These are phyloP conservation scores for Phaeosphaeria sp. DNA, from an alignment of 2,329 filamentous ascomycete species.

Conservation along the genomic window DNA sequence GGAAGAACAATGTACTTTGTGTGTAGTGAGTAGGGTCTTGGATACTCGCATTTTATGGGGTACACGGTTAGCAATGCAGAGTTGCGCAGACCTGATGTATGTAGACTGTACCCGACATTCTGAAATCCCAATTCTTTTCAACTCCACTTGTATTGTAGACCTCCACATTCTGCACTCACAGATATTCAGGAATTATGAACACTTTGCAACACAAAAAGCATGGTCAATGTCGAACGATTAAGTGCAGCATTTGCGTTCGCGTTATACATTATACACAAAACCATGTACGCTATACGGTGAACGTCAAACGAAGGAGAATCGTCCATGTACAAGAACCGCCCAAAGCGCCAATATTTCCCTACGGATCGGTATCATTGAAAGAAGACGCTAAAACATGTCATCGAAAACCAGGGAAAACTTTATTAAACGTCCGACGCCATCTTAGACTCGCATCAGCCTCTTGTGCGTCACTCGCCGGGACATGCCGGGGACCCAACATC, in stretches of 20 bases:
- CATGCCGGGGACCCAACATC: conserved; percentile 48
- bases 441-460: conserved; percentile 25
- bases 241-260: not conserved
- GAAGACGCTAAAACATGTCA: conserved; percentile 4
- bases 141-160: too few species aligned
- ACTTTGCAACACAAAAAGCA: too few species aligned
- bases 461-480: conserved; percentile 29
- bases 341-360: not conserved
- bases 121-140: too few species aligned
- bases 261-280: not conserved
- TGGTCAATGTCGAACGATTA: not conserved
- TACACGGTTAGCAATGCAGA: too few species aligned
- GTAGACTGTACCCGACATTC: too few species aligned
- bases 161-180: too few species aligned
- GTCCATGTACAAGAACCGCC: not conserved
- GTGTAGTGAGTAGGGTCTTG: too few species aligned
- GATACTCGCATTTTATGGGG: too few species aligned
- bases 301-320: not conserved
- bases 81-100: too few species aligned
- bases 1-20: too few species aligned
- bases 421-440: conserved; percentile 40
- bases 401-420: conserved; percentile 44
- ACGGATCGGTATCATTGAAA: not conserved
- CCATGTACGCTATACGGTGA: not conserved
- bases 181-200: too few species aligned